phyloP scores from a whole-genome alignment of 2,329 filamentous ascomycete genomes.

The Hortaea sp. region DNA sequence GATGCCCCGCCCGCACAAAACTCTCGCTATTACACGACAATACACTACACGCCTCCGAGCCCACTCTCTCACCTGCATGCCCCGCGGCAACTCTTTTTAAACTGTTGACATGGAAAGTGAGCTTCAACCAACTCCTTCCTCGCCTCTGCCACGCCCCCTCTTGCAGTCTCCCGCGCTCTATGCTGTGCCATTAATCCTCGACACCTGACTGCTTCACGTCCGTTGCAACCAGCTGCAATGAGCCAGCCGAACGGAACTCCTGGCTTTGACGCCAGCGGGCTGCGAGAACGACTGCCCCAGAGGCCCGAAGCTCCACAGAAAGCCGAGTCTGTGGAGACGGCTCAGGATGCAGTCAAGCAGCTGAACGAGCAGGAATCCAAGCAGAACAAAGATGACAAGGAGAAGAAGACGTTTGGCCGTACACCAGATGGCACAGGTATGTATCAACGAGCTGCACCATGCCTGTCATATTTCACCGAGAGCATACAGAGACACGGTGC shows the following conservation, averaged over 20 bases:
- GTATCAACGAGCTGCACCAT: slow-evolving; percentile 26
- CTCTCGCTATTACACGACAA: too few relatives aligned
- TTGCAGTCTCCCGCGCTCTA: too few relatives aligned
- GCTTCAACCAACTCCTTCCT: too few relatives aligned
- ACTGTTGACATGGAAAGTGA: too few relatives aligned
- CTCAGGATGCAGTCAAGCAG: slow-evolving; percentile 38
- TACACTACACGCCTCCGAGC: too few relatives aligned
- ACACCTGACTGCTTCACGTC: too few relatives aligned
- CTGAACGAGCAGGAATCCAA: slow-evolving; percentile 41
- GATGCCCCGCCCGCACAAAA: too few relatives aligned
- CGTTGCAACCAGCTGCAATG: slow-evolving; percentile 6
- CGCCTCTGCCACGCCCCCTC: too few relatives aligned
- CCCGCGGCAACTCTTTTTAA: too few relatives aligned
- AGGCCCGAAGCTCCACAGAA: slow-evolving; percentile 22
- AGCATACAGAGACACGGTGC: not conserved
- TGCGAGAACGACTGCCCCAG: slow-evolving; percentile 38
- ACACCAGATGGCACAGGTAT: slow-evolving; percentile 84
- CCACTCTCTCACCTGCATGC: too few relatives aligned
- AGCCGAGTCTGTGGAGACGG: slow-evolving; percentile 25
- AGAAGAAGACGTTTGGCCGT: slow-evolving; percentile 77
- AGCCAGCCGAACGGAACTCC: slow-evolving; percentile 8
- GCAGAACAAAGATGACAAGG: slow-evolving; percentile 38
- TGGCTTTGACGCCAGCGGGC: slow-evolving; percentile 24
- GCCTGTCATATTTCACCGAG: not conserved
- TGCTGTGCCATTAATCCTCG: too few relatives aligned